Conservation (phyloP, 441 rosid genomes). For the Raphanus hybrid region DNA sequence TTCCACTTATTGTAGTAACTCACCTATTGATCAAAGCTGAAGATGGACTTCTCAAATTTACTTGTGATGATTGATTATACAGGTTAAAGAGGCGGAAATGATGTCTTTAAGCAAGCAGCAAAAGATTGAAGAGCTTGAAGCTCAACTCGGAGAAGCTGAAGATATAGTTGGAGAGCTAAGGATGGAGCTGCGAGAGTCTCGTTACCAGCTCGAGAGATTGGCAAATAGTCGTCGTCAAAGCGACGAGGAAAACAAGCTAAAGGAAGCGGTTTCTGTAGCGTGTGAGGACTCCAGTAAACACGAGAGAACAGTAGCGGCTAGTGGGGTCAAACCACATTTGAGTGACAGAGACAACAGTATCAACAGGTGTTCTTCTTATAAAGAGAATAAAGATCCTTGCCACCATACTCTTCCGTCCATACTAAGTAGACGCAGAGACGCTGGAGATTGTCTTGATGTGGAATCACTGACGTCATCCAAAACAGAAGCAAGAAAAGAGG, state of each 20-base stretch:
- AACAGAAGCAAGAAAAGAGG: constrained; percentile 39
- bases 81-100: constrained; percentile 70
- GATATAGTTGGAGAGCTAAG: constrained; percentile 82
- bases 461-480: constrained; percentile 38
- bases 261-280: constrained; percentile 32
- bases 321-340: constrained; percentile 37
- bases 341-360: constrained; percentile 33
- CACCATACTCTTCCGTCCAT: constrained; percentile 58
- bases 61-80: constrained; percentile 30
- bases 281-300: constrained; percentile 40
- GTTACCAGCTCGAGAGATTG: constrained; percentile 58
- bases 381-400: constrained; percentile 35
- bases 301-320: constrained; percentile 21
- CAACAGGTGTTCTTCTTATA: constrained; percentile 48
- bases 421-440: constrained; percentile 67
- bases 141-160: constrained; percentile 87
- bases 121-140: constrained; percentile 82
- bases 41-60: neutral
- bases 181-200: constrained; percentile 71
- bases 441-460: constrained; percentile 49
- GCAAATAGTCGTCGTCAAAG: constrained; percentile 20
- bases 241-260: constrained; percentile 5
- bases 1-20: neutral
- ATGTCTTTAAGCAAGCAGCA: constrained; percentile 55
- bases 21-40: neutral